Conservation (phyloP, 768 basidiomycete genomes). For the Boletus pseudo-olivaceus region DNA sequence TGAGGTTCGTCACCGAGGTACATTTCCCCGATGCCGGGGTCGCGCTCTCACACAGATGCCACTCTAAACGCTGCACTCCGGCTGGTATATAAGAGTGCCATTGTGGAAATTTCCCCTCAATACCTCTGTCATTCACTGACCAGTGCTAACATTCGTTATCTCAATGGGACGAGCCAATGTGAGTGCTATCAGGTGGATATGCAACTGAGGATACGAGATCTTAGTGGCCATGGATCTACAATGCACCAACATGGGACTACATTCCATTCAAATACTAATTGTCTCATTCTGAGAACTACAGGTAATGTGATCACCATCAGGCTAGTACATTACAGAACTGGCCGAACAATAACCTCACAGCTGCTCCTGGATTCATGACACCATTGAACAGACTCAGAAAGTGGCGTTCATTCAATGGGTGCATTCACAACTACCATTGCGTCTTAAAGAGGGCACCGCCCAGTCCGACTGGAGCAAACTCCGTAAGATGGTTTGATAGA, state of each 20-base stretch:
- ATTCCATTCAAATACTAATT: not conserved
- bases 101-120: not conserved
- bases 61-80: not conserved
- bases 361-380: not conserved
- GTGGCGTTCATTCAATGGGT: not conserved
- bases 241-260: not conserved
- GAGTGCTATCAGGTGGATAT: not conserved
- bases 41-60: not conserved
- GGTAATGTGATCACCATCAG: not conserved
- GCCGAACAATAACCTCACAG: not conserved
- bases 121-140: not conserved
- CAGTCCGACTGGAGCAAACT: too few relatives aligned
- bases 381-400: not conserved
- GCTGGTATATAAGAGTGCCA: not conserved
- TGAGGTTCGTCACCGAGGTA: not conserved
- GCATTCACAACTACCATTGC: not conserved
- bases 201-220: not conserved
- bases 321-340: not conserved
- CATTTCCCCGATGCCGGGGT: not conserved
- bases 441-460: not conserved
- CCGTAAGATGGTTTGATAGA: too few relatives aligned
- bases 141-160: not conserved
- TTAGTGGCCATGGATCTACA: not conserved
- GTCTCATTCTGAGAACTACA: not conserved
- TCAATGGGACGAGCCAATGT: constrained; percentile 1